Evolutionary conservation across 2,329 filamentous ascomycete species (phyloP).

Genomic region (Paracamarosporium sp.): DNA sequence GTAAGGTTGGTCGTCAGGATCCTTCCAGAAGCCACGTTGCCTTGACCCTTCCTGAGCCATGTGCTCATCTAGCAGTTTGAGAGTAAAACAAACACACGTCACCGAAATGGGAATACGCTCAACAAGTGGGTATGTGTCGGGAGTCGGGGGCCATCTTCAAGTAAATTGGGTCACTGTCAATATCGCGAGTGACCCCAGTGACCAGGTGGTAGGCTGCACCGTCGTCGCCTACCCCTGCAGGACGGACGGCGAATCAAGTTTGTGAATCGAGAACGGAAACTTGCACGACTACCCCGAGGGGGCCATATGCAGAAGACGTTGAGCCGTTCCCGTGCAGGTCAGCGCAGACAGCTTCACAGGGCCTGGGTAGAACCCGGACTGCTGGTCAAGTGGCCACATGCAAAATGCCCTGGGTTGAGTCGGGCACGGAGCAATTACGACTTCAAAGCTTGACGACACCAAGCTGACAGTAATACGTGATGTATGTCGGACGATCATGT

Average conservation of each 20-base stretch:
- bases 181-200: neutral
- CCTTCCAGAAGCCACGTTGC: neutral
- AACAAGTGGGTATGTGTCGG: too few relatives aligned
- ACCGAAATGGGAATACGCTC: too few relatives aligned
- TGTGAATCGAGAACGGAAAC: neutral
- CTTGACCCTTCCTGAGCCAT: neutral
- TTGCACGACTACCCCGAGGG: neutral
- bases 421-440: conserved; percentile 16
- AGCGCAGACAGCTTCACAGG: neutral
- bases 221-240: neutral
- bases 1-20: conserved; percentile 5
- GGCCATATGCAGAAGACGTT: neutral
- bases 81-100: conserved; percentile 1
- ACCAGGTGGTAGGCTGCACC: neutral
- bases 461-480: conserved; percentile 10
- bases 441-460: neutral
- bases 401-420: conserved; percentile 8
- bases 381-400: neutral
- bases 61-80: neutral
- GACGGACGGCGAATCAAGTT: neutral
- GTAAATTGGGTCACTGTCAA: neutral
- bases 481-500: neutral
- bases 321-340: neutral
- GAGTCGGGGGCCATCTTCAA: neutral
- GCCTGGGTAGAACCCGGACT: neutral